Evolutionary conservation across 345 rosid genomes (phyloP), one percentile per base, ranked within the genome.

Genomic region (Sisymbrium irio): DNA sequence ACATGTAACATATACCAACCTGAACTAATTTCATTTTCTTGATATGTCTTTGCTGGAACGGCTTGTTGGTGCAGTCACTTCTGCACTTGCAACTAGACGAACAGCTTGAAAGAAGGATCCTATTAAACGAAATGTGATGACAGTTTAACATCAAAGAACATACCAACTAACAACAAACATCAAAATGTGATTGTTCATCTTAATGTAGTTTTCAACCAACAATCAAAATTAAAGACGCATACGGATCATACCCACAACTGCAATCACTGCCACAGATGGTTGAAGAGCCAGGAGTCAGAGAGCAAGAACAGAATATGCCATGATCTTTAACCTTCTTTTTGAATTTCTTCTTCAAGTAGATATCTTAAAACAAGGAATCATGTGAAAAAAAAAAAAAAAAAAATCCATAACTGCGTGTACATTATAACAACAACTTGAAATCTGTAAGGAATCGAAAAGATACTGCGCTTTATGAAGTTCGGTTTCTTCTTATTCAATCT

Each of bases 291-390:
- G 86, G 35, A 49, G 47, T 54, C 13, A 6, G 47, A 36, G 81
- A 82, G 78, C 99, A 95, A 72, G 98, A 84, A 72, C 99, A 95
- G 83, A 95, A 95, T 62, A 95, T 95, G 50, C 99, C 99, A 77
- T 95, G 93, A 80, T 92, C 98, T 35, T 91, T 90, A 58, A 86
- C 86, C 46, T 83, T 89, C 81, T 82, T 86, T 55, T 84, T 95
- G 20, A 84, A 67, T 85, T 53, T 86, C 87, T 90, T 89, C 0
- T 83, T 69, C 53, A 86, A 78, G 82, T 95, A 95, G 75, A 90
- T 81, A 72, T 92, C 99, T 92, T 65, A 15, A 55, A 80, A 53
- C 47, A 19, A 59, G 3, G 77, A 71, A 71, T 75, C 82, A 82
- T 7, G 55, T 10, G 47, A 61, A 75, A 80, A 76, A 81, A 50